These are phyloP conservation scores for Coemansia sp. DNA, from an alignment of 192 early-diverging fungal genomes.

Conservation along the genomic window DNA sequence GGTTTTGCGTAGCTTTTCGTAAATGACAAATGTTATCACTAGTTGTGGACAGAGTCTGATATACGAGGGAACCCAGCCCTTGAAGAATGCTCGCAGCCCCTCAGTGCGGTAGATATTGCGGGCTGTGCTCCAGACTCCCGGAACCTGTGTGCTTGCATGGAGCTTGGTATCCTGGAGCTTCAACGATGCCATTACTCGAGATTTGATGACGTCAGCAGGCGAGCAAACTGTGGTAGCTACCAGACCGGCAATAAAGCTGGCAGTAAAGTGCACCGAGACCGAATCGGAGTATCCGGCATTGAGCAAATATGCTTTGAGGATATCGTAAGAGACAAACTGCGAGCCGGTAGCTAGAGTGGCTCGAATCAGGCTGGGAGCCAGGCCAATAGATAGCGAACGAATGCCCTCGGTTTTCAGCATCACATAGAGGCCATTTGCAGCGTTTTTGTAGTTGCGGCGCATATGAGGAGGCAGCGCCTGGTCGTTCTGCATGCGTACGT, in stretches of 20 bases:
- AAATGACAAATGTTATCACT: slow-evolving; percentile 77
- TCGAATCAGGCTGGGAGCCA: slow-evolving; percentile 84
- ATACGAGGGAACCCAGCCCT: slow-evolving; percentile 82
- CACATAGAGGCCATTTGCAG: slow-evolving; percentile 61
- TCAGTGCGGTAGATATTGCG: slow-evolving; percentile 56
- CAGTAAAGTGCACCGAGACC: slow-evolving; percentile 63
- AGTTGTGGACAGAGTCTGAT: slow-evolving; percentile 78
- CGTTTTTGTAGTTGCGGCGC: slow-evolving; percentile 71
- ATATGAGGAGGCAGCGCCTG: slow-evolving; percentile 59
- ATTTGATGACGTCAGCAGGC: slow-evolving; percentile 78
- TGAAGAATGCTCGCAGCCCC: slow-evolving; percentile 70
- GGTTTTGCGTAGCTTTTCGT: slow-evolving; percentile 65
- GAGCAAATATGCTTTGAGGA: slow-evolving; percentile 66
- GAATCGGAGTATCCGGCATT: slow-evolving; percentile 60
- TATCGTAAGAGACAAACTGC: slow-evolving; percentile 75
- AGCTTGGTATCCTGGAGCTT: slow-evolving; percentile 5
- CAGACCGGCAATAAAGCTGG: slow-evolving; percentile 70
- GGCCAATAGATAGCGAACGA: slow-evolving; percentile 74
- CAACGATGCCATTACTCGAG: slow-evolving; percentile 69
- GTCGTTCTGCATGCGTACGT: slow-evolving; percentile 83
- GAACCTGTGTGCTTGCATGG: slow-evolving; percentile 12
- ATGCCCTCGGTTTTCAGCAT: slow-evolving; percentile 76
- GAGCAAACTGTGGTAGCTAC: slow-evolving; percentile 78
- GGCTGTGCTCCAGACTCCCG: slow-evolving; percentile 30
- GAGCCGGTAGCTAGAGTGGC: slow-evolving; percentile 79